Conservation (phyloP, 2,329 filamentous ascomycete genomes). For the Biscogniauxia mediterranea region DNA sequence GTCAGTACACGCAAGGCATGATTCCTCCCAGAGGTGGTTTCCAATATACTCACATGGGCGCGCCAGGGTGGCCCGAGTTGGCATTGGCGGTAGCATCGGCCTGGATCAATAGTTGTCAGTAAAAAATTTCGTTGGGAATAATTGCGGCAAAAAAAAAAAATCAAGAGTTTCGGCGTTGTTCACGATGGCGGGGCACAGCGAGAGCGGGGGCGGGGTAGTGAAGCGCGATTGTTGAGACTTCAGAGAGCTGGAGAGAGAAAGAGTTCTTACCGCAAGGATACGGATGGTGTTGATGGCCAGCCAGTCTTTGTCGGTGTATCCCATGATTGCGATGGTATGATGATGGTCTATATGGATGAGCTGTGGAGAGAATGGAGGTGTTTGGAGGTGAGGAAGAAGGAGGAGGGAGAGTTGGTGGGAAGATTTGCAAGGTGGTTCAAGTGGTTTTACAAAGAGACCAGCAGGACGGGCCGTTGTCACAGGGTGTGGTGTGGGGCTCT, state of each 20-base stretch:
- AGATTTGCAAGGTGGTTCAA: slow-evolving; percentile 28
- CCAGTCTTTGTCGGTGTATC: slow-evolving; percentile 82
- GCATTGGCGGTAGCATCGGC: slow-evolving; percentile 95
- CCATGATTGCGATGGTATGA: slow-evolving; percentile 62
- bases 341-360: slow-evolving; percentile 19
- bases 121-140: slow-evolving; percentile 6
- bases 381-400: slow-evolving; percentile 13
- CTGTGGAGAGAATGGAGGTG: slow-evolving; percentile 16
- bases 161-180: slow-evolving; percentile 16
- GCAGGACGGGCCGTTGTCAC: no score
- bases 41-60: slow-evolving; percentile 72
- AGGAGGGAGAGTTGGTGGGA: slow-evolving; percentile 23
- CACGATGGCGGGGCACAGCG: slow-evolving; percentile 32
- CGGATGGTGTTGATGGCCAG: slow-evolving; percentile 98
- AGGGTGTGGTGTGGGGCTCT: not conserved
- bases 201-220: slow-evolving; percentile 29
- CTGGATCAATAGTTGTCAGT: slow-evolving; percentile 47
- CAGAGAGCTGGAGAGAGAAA: slow-evolving; percentile 20
- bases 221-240: not conserved
- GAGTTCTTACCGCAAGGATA: slow-evolving; percentile 76
- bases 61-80: slow-evolving; percentile 98
- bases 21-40: not conserved
- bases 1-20: slow-evolving; percentile 10
- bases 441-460: slow-evolving; percentile 12
- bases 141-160: slow-evolving; percentile 15